Conservation (phyloP, 2,329 filamentous ascomycete genomes). For the Alternaria conjuncta region DNA sequence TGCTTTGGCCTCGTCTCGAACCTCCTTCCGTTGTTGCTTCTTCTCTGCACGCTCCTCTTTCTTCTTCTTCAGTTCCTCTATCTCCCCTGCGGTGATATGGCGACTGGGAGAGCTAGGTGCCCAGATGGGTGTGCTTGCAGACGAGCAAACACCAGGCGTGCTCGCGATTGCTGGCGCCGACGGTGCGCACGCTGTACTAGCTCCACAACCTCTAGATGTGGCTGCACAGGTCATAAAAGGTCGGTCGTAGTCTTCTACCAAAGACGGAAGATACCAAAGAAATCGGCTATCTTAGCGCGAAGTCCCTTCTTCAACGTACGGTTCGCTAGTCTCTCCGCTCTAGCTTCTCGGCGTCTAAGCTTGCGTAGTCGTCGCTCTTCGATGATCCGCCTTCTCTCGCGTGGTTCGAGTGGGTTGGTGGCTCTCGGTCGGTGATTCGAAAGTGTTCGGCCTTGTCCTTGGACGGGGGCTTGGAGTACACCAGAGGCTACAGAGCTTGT, state of each 20-base stretch:
- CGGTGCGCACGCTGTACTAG: background rate
- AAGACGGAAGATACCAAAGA: background rate
- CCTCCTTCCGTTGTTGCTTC: background rate
- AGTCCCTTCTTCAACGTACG: background rate
- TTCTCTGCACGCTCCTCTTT: background rate
- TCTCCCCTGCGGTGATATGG: background rate
- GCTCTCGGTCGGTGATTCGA: background rate
- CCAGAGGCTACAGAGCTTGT: slow-evolving; percentile 1
- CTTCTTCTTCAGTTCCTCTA: background rate
- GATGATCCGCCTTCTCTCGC: background rate
- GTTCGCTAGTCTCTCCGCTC: background rate
- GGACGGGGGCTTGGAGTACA: background rate
- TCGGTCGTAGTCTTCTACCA: background rate
- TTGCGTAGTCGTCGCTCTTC: slow-evolving; percentile 4
- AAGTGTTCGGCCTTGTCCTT: background rate
- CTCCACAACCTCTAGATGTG: background rate
- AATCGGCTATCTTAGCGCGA: background rate
- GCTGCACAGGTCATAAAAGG: background rate
- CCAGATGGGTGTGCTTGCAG: background rate
- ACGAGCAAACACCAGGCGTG: background rate
- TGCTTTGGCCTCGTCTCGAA: background rate
- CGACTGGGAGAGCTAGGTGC: too few species aligned
- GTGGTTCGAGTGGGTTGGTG: slow-evolving; percentile 1
- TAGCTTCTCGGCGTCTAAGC: background rate
- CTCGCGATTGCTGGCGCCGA: background rate